Evolutionary conservation across 371 early-diverging fungal genomes (phyloP).

Genomic region (Apophysomyces elegans): DNA sequence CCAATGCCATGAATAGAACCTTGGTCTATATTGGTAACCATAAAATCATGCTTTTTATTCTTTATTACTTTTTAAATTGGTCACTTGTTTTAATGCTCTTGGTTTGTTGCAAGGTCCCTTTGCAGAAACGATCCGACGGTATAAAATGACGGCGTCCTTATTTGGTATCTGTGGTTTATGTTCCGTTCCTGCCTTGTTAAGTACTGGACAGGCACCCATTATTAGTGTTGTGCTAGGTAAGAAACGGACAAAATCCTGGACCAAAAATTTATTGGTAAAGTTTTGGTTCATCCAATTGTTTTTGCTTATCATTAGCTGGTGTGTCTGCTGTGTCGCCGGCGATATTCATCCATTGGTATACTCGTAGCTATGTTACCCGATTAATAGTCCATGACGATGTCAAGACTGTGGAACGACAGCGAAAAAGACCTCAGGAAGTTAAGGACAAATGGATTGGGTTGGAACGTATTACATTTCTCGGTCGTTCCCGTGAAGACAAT

Average conservation of each 20-base stretch:
- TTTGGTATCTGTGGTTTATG: conserved; percentile 50
- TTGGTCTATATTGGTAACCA: conserved; percentile 49
- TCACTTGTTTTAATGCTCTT: neutral
- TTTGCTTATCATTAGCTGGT: conserved; percentile 31
- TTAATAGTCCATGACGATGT: conserved; percentile 48
- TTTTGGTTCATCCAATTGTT: no score
- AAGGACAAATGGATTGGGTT: conserved; percentile 44
- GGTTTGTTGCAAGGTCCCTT: conserved; percentile 38
- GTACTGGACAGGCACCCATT: conserved; percentile 41
- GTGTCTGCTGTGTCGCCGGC: conserved; percentile 46
- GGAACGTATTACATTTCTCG: conserved; percentile 43
- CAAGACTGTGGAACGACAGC: conserved; percentile 42
- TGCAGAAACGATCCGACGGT: conserved; percentile 46
- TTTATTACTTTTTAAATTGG: neutral
- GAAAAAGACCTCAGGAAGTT: conserved; percentile 41
- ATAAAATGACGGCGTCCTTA: conserved; percentile 54
- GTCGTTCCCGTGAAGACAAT: conserved; percentile 31
- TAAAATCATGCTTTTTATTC: neutral
- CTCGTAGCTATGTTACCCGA: conserved; percentile 40
- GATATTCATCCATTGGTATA: conserved; percentile 46
- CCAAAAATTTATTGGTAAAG: neutral
- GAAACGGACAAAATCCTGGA: neutral
- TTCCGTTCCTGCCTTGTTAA: conserved; percentile 47
- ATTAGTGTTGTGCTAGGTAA: conserved; percentile 42
- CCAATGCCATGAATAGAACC: conserved; percentile 31